These are phyloP conservation scores for Casaregolazyma suthepensis DNA, from an alignment of 1,139 yeast genomes.

Conservation along the genomic window DNA sequence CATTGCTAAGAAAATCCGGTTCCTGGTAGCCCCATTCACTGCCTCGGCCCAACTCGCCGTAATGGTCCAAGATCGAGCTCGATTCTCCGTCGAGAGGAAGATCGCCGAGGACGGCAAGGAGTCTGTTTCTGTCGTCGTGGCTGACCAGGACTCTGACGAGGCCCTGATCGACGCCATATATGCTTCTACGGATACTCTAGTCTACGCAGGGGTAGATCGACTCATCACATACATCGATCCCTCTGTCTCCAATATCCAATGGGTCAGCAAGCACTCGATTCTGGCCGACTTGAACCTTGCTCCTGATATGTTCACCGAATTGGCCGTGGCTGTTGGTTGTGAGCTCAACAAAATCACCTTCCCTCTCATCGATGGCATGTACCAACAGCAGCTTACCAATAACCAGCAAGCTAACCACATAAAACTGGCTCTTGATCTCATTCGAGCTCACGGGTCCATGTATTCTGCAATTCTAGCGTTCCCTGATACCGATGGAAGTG, in stretches of 20 bases:
- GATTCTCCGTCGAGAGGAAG: slow-evolving; percentile 1
- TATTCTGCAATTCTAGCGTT: slow-evolving; percentile 30
- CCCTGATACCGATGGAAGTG: slow-evolving; percentile 25
- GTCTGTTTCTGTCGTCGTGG: neutral
- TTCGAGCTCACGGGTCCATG: slow-evolving; percentile 42
- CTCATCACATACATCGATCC: slow-evolving; percentile 65
- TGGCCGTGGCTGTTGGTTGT: slow-evolving; percentile 73
- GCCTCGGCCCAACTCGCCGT: slow-evolving; percentile 80
- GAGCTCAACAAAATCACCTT: slow-evolving; percentile 67
- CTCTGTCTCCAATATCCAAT: slow-evolving; percentile 38
- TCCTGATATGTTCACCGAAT: slow-evolving; percentile 65
- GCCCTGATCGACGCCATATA: slow-evolving; percentile 66
- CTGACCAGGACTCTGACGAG: slow-evolving; percentile 23
- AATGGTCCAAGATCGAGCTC: slow-evolving; percentile 19
- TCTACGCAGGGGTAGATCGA: slow-evolving; percentile 57
- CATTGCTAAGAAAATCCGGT: slow-evolving; percentile 53
- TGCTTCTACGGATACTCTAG: slow-evolving; percentile 75
- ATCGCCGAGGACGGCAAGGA: slow-evolving; percentile 4
- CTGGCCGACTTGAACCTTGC: slow-evolving; percentile 53
- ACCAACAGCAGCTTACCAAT: slow-evolving; percentile 24
- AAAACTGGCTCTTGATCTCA: slow-evolving; percentile 40
- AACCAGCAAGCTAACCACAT: slow-evolving; percentile 30
- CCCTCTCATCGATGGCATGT: slow-evolving; percentile 37
- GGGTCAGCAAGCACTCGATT: slow-evolving; percentile 54
- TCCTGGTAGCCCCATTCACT: slow-evolving; percentile 74